Percentiles rank a stretch among this genome's conserved stretches.
These are phyloP conservation scores for Penicillium sp. DNA, from an alignment of 2,329 filamentous ascomycete species.

Conservation along the genomic window DNA sequence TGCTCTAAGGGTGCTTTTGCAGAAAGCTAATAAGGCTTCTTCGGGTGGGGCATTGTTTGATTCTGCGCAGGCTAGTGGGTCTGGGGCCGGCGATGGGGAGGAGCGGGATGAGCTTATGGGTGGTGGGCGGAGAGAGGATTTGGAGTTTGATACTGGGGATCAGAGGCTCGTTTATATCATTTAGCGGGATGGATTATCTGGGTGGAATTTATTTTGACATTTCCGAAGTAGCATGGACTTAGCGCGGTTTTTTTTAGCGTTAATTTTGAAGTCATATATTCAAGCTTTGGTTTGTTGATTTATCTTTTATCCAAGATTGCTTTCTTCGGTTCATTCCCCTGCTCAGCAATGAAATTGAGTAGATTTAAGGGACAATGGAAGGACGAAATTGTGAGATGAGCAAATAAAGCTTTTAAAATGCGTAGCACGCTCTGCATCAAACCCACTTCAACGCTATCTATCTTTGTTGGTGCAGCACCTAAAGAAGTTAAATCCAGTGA, in stretches of 20 bases:
- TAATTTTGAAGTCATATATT: neutral
- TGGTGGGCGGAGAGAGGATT: constrained; percentile 18
- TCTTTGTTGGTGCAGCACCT: neutral
- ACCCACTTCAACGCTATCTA: neutral
- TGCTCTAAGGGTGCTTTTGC: constrained; percentile 55
- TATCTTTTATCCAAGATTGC: too few relatives aligned
- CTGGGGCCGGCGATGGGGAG: constrained; percentile 19
- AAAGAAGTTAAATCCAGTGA: neutral
- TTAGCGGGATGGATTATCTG: constrained; percentile 1
- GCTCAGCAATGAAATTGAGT: too few relatives aligned
- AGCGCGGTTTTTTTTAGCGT: neutral
- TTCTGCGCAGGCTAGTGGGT: neutral
- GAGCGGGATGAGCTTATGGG: constrained; percentile 34
- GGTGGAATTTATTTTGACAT: neutral
- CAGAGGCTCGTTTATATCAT: constrained; percentile 30
- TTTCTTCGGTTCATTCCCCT: neutral
- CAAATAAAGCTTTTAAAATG: neutral
- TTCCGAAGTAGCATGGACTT: neutral
- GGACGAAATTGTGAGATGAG: neutral
- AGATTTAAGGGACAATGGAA: neutral
- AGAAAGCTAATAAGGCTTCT: constrained; percentile 47
- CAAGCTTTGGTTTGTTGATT: neutral
- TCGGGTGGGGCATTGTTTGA: neutral
- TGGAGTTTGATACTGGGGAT: constrained; percentile 20
- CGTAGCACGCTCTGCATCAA: neutral